Percentiles rank a stretch among this genome's conserved stretches.
phyloP scores from a whole-genome alignment of 73 alveolate genomes.

The Paramecium pentaurelia region DNA sequence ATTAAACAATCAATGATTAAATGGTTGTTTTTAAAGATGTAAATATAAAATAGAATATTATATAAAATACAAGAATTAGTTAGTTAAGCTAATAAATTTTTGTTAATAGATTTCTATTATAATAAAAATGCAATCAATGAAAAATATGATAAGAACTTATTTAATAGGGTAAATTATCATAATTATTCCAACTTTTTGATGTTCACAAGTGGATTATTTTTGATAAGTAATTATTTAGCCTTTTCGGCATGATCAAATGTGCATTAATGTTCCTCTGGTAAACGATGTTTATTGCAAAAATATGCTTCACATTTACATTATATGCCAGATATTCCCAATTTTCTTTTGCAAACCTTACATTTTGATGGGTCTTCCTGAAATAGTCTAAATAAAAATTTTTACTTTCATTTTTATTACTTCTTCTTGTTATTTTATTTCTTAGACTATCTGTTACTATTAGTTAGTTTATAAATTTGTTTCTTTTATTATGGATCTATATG shows the following conservation, averaged over 20 bases:
- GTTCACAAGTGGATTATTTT: conserved; percentile 58
- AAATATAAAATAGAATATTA: too few species aligned
- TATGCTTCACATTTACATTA: conserved; percentile 48
- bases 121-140: not conserved
- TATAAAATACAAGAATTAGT: too few species aligned
- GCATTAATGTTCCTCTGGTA: conserved; percentile 62
- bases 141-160: not conserved
- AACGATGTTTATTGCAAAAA: conserved; percentile 49
- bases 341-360: conserved; percentile 54
- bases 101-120: not conserved
- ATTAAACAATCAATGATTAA: too few species aligned
- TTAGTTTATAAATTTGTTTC: not conserved
- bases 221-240: conserved; percentile 49
- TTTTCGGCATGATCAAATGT: conserved; percentile 52
- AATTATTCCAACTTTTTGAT: not conserved
- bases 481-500: not conserved
- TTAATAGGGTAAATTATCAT: not conserved
- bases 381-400: not conserved
- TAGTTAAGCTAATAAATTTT: not conserved
- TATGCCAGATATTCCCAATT: conserved; percentile 51
- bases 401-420: not conserved
- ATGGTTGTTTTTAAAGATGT: too few species aligned
- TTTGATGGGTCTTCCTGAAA: conserved; percentile 47
- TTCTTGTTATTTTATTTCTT: not conserved
- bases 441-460: not conserved